phyloP scores from a whole-genome alignment of 2,329 filamentous ascomycete genomes.

The Hymenoscyphus albidus region DNA sequence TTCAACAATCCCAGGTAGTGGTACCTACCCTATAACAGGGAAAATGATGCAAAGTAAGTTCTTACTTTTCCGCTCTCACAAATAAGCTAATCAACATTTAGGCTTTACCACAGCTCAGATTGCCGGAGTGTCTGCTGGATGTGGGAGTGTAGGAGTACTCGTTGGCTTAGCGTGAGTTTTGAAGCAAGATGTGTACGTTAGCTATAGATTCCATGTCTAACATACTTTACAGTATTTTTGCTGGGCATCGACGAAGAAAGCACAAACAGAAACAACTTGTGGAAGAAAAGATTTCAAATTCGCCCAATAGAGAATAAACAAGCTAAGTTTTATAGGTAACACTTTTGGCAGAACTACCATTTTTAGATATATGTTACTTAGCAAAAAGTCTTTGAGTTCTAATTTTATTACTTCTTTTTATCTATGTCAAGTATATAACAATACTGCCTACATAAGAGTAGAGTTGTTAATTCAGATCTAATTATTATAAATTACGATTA shows the following conservation, averaged over 20 bases:
- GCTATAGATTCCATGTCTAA: background rate
- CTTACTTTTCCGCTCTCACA: background rate
- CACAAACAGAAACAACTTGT: background rate
- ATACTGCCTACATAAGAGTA: too few relatives aligned
- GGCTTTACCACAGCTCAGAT: background rate
- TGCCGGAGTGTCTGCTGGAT: background rate
- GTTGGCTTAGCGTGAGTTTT: background rate
- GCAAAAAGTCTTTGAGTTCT: too few relatives aligned
- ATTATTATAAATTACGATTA: too few relatives aligned
- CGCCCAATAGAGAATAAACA: too few relatives aligned
- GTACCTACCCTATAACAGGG: background rate
- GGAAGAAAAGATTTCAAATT: too few relatives aligned
- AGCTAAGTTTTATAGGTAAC: too few relatives aligned
- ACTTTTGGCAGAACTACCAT: too few relatives aligned
- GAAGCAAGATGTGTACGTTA: background rate
- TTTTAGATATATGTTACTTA: too few relatives aligned
- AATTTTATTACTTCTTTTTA: too few relatives aligned
- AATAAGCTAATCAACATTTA: background rate
- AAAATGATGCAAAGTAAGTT: background rate
- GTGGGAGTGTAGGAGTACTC: background rate
- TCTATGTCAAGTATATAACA: too few relatives aligned
- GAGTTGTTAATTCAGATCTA: too few relatives aligned
- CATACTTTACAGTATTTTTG: background rate
- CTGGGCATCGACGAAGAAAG: background rate
- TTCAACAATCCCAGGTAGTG: background rate